phyloP scores from a whole-genome alignment of 345 rosid genomes.

The Populus deltoides region DNA sequence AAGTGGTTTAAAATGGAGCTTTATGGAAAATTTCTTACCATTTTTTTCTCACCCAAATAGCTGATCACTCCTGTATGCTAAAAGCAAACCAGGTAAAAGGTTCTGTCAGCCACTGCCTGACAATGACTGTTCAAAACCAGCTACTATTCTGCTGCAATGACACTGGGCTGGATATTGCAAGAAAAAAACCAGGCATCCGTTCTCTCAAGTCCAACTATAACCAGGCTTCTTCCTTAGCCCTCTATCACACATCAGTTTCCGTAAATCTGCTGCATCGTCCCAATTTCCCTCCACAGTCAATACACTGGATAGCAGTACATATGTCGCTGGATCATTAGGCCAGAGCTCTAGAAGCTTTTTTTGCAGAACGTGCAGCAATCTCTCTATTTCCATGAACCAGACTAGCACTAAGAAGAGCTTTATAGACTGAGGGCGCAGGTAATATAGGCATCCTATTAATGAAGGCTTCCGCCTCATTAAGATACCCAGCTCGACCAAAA shows the following conservation, averaged over 20 bases:
- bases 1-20: no score
- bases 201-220: constrained; percentile 34
- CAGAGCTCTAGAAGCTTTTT: constrained; percentile 30
- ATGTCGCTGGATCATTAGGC: constrained; percentile 38
- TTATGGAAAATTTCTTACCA: no score
- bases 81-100: no score
- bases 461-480: constrained; percentile 35
- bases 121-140: not conserved
- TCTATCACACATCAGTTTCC: constrained; percentile 28
- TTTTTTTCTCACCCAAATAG: no score
- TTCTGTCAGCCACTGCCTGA: not conserved
- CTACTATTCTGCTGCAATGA: not conserved
- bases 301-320: constrained; percentile 31
- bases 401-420: constrained; percentile 40
- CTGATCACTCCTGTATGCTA: no score
- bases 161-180: constrained; percentile 1
- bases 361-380: constrained; percentile 29
- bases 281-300: constrained; percentile 18
- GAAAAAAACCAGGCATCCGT: not conserved
- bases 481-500: constrained; percentile 40
- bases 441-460: constrained; percentile 21
- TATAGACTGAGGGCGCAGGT: constrained; percentile 33
- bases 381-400: constrained; percentile 38
- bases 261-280: constrained; percentile 29
- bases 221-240: constrained; percentile 34